Base-by-base conservation (phyloP, 768 basidiomycete genomes). In the Suillus decipiens region DNA sequence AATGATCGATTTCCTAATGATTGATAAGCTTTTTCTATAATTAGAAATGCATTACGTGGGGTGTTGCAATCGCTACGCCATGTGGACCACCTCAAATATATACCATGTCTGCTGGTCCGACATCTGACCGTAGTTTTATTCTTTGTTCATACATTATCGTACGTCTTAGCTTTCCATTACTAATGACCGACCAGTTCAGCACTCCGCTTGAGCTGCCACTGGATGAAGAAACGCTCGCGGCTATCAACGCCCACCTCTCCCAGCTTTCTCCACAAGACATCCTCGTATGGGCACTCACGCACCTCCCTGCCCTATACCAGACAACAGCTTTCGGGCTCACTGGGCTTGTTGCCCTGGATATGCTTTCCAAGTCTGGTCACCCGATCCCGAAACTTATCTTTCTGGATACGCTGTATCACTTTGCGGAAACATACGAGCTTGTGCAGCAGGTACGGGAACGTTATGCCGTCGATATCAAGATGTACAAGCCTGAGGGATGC, bases 281-380 rank as follows among this genome's bases (percentile, higher is more conserved):
- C 67, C 83, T 99, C 60, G 70, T 74, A 72, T 99, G 96, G 96
- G 93, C 89, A 1, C 72, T 95, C 57, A 83, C 85, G 50, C 82
- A 93, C 68, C 79, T 99, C 19, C 91, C 95, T 0, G 82, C 84
- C 8, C 80, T 99, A 22, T 88, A 87, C 76, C 96, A 99, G 74
- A 98, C 97, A 7, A 99, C 96, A 6, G 96, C 97, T 0, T 96
- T 99, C 71, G 97, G 97, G 8, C 82, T 98, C 63, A 98, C 96
- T 0, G 96, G 97, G 11, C 87, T 96, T 60, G 95, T 94, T 61
- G 89, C 95, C 22, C 88, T 93, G 64, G 95, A 97, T 74, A 97
- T 99, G 93, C 86, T 99, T 60, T 89, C 92, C 39, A 92, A 92
- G 74, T 57, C 56, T 1, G 39, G 56, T 3, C 39, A 31, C 10